A percentile compares a stretch with the other conserved stretches of the same genome.
Evolutionary conservation across 2,329 filamentous ascomycete genomes (phyloP).

Genomic region (Diaporthe citriasiana): DNA sequence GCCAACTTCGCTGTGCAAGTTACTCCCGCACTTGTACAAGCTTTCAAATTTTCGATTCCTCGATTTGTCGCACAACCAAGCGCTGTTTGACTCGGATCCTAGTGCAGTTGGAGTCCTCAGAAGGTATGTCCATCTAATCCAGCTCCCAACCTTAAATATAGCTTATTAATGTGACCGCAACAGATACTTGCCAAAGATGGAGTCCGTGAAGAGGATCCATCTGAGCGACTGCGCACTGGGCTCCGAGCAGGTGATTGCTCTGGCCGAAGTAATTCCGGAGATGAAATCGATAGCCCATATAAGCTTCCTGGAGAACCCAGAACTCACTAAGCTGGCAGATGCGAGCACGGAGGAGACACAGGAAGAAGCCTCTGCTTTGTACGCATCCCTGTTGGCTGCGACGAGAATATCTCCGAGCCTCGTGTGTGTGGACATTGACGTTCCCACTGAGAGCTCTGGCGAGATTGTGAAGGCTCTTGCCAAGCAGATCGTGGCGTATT

Average conservation of each 20-base stretch:
- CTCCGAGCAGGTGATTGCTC: conserved; percentile 88
- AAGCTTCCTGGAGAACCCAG: conserved; percentile 85
- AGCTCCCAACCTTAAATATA: not conserved
- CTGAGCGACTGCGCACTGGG: conserved; percentile 87
- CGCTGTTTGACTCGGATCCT: conserved; percentile 81
- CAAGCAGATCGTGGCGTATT: conserved; percentile 95
- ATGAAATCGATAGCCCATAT: conserved; percentile 85
- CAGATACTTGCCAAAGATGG: conserved; percentile 84
- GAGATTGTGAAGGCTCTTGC: conserved; percentile 93
- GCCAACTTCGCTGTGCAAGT: conserved; percentile 77
- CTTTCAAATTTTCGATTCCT: conserved; percentile 86
- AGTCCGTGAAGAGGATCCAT: conserved; percentile 85
- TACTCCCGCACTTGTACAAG: conserved; percentile 80
- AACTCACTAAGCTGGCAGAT: conserved; percentile 77
- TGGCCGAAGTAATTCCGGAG: conserved; percentile 92
- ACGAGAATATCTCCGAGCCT: conserved; percentile 86
- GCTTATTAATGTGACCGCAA: not conserved
- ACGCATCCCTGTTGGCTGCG: conserved; percentile 91
- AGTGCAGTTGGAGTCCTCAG: conserved; percentile 81
- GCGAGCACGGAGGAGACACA: conserved; percentile 84
- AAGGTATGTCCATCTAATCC: conserved; percentile 65
- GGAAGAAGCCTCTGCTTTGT: conserved; percentile 94
- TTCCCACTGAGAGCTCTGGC: conserved; percentile 83
- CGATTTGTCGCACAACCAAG: conserved; percentile 90
- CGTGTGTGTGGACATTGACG: conserved; percentile 92